Base-by-base conservation (phyloP, 192 early-diverging fungal genomes). In the Phlyctochytrium planicorne region DNA sequence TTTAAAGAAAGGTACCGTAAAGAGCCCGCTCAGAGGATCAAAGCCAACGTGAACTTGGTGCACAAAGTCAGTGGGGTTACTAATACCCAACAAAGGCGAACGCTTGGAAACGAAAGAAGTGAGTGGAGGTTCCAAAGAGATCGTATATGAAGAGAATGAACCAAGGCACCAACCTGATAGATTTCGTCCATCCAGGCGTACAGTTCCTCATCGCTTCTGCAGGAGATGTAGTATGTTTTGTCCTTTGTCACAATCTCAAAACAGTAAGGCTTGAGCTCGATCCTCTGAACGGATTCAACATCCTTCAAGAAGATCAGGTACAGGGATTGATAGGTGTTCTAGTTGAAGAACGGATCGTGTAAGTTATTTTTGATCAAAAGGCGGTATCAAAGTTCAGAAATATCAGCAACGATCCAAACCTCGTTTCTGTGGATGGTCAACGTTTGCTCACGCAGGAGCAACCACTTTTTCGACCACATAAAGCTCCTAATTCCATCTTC, bases 131-230 rank as follows among this genome's bases (percentile, higher is more conserved):
- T n/a, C n/a, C n/a, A n/a, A 50, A 50, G 10, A 50, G n/a, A n/a
- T n/a, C 12, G 12, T 50, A n/a, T 50, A n/a, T n/a, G 52, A 57
- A 29, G 6, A 12, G 27, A 14, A 57, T 10, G 55, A 57, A 57
- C 10, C 12, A 10, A 50, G n/a, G 40, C 40, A 14, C 67, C 2
- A 24, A 92, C 90, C 72, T 90, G 90, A 80, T 98, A 98, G 75
- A 99, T 91, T 69, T 94, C 91, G 70, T 99, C 96, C 86, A 97
- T 92, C 97, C 97, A 99, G 53, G 89, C 88, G 75, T 99, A 99
- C 31, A 99, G 81, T 74, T 99, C 96, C 75, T 96, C 93, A 75
- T 99, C 97, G 74, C 87, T 95, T 75, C 91, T 91, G 76, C 91
- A 94, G 6, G 93, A 85, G 33, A 99, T 75, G 76, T 89, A 96